A percentile compares a stretch with the other conserved stretches of the same genome.
Conservation (phyloP, 2,329 filamentous ascomycete genomes). For the Chaetomiaceae sp. region DNA sequence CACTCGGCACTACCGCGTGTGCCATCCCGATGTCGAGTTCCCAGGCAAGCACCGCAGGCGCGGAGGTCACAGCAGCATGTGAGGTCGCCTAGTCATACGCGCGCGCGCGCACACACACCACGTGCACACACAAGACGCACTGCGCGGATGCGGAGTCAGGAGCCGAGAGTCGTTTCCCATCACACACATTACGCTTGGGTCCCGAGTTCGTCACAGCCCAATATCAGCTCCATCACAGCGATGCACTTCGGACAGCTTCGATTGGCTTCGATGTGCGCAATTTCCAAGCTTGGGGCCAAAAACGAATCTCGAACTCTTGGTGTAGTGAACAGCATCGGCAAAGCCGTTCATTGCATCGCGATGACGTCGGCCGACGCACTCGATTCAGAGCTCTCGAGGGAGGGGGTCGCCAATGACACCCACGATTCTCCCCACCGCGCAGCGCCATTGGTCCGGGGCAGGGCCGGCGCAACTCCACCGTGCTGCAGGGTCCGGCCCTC, state of each 20-base stretch:
- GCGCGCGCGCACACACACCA: no score
- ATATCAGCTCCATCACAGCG: no score
- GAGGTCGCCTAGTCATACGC: no score
- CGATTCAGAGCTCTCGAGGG: constrained; percentile 3
- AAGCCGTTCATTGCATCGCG: constrained; percentile 18
- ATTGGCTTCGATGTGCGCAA: background rate
- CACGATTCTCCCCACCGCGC: constrained; percentile 16
- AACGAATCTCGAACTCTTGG: no score
- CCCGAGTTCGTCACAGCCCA: no score
- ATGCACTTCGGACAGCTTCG: constrained; percentile 2
- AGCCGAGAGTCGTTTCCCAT: no score
- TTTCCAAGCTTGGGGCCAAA: background rate
- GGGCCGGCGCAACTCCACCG: background rate
- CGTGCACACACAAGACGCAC: no score
- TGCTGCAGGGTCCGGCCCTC: background rate
- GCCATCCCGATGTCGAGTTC: constrained; percentile 82
- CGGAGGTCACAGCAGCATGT: constrained; percentile 23
- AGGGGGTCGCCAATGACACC: constrained; percentile 10
- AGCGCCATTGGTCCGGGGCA: constrained; percentile 16
- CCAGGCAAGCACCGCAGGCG: constrained; percentile 56
- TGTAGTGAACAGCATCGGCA: no score
- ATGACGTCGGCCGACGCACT: constrained; percentile 25
- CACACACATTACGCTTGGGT: no score
- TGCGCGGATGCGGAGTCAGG: no score
- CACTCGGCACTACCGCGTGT: constrained; percentile 89